Evolutionary conservation across 2,329 filamentous ascomycete genomes (phyloP).

Genomic region (Byssothecium circinans): DNA sequence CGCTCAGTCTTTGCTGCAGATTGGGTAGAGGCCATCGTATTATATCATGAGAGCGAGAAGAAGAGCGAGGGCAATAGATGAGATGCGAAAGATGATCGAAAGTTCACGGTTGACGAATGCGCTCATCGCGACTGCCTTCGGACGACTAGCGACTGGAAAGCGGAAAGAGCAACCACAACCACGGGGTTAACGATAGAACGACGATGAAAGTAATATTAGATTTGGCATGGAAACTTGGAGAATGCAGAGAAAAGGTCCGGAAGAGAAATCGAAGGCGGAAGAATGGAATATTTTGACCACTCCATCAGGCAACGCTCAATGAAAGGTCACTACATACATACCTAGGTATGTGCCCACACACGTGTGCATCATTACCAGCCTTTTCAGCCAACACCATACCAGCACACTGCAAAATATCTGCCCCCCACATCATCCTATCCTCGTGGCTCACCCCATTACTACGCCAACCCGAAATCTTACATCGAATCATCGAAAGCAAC

Average conservation of each 20-base stretch:
- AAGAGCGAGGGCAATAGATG: background rate
- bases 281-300: too few species aligned
- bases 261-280: too few species aligned
- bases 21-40: constrained; percentile 27
- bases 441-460: background rate
- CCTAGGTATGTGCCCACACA: too few species aligned
- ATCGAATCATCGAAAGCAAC: background rate
- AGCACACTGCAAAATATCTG: too few species aligned
- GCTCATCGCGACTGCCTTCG: background rate
- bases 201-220: too few species aligned
- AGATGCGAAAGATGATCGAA: background rate
- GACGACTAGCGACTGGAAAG: background rate
- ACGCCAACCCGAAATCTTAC: background rate
- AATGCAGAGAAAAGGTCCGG: too few species aligned
- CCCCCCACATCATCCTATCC: too few species aligned
- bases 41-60: background rate
- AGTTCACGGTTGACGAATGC: background rate
- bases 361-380: too few species aligned
- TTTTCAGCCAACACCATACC: too few species aligned
- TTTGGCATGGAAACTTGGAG: too few species aligned
- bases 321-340: too few species aligned
- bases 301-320: too few species aligned
- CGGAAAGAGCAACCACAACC: background rate
- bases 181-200: background rate
- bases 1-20: constrained; percentile 32